Evolutionary conservation across 192 early-diverging fungal species (phyloP).

Genomic region (Chytriomyces sp.): DNA sequence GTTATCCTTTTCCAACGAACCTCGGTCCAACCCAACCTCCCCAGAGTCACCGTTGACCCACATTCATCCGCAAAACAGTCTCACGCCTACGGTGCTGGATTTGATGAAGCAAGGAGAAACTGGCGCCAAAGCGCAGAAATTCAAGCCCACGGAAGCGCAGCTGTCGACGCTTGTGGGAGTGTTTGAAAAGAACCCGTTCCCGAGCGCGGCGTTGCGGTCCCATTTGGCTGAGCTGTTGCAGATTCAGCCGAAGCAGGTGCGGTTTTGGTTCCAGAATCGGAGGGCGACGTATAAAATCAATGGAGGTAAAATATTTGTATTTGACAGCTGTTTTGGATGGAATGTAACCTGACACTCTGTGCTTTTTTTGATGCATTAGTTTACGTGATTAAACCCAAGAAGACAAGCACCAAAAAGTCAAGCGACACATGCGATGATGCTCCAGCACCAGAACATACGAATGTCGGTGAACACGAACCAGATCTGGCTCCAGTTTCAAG

Average conservation of each 20-base stretch:
- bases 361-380: too few relatives aligned
- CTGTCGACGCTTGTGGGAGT: slow-evolving; percentile 44
- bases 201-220: slow-evolving; percentile 79
- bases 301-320: too few relatives aligned
- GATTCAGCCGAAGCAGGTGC: slow-evolving; percentile 90
- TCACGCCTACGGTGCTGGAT: neutral
- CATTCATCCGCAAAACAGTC: too few relatives aligned
- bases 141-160: neutral
- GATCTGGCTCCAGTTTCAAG: neutral
- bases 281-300: slow-evolving; percentile 40
- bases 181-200: slow-evolving; percentile 82
- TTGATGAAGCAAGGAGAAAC: neutral
- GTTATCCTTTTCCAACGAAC: too few relatives aligned
- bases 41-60: too few relatives aligned
- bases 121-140: neutral
- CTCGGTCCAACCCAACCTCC: too few relatives aligned
- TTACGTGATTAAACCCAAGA: slow-evolving; percentile 9
- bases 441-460: neutral
- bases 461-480: neutral
- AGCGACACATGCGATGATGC: neutral
- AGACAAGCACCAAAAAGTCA: neutral
- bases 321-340: too few relatives aligned
- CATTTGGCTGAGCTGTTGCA: slow-evolving; percentile 76
- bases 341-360: too few relatives aligned
- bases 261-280: slow-evolving; percentile 98